Percentiles rank a stretch among this genome's conserved stretches.
Conservation (phyloP, 2,329 filamentous ascomycete species). For the Onygenales sp. region DNA sequence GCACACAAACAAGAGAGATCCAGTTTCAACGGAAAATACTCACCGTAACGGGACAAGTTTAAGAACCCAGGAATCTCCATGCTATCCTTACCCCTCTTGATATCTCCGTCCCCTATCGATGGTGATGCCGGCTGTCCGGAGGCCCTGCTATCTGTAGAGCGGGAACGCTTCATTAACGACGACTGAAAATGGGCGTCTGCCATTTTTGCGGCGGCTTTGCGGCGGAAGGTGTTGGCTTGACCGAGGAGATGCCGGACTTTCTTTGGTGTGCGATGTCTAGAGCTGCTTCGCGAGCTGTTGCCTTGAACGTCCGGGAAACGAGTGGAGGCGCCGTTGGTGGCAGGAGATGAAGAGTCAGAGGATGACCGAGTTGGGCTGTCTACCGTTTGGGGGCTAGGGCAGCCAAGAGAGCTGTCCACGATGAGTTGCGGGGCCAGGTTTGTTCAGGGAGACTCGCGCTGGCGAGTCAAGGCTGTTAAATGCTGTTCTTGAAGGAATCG, state of each 20-base stretch:
- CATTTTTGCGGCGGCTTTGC: conserved; percentile 32
- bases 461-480: conserved; percentile 8
- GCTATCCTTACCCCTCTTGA: conserved; percentile 15
- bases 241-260: conserved; percentile 33
- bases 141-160: conserved; percentile 25
- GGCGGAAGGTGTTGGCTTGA: conserved; percentile 31
- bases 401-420: conserved; percentile 33
- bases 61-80: conserved; percentile 28
- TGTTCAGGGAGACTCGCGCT: conserved; percentile 18
- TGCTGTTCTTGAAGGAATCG: background rate
- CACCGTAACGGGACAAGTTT: conserved; percentile 28
- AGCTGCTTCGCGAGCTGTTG: background rate
- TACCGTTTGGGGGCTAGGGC: conserved; percentile 32
- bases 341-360: background rate
- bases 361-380: conserved; percentile 17
- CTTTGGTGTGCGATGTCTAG: conserved; percentile 19
- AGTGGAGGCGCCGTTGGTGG: background rate
- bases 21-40: conserved; percentile 10
- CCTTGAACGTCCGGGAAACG: background rate
- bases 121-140: conserved; percentile 8
- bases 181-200: conserved; percentile 29
- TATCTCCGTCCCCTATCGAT: conserved; percentile 15
- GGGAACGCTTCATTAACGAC: conserved; percentile 28
- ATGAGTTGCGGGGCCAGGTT: conserved; percentile 32
- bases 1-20: background rate